These are phyloP conservation scores for Paratinospora sagittata DNA, from an alignment of 164 flowering plant species.

Conservation along the genomic window DNA sequence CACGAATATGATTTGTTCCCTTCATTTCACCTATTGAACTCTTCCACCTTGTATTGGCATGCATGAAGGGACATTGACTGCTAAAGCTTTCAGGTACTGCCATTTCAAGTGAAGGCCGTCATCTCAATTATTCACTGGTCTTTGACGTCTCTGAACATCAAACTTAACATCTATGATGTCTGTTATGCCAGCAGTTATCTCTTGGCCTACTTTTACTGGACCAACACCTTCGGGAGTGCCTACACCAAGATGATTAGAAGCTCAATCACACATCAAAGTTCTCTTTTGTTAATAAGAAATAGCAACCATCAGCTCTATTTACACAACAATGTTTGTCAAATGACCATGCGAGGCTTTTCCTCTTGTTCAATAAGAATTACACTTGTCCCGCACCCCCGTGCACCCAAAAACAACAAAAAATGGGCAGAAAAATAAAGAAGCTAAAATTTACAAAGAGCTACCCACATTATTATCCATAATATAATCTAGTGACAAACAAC, in stretches of 20 bases:
- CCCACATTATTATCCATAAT: not conserved
- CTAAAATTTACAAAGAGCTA: not conserved
- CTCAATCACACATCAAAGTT: not conserved
- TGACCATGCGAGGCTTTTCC: not conserved
- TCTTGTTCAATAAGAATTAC: not conserved
- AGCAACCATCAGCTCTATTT: not conserved
- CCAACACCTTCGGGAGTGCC: conserved; percentile 96
- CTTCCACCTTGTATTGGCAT: not conserved
- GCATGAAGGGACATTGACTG: not conserved
- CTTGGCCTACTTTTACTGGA: conserved; percentile 83
- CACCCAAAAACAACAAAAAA: too few species aligned
- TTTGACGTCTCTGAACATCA: conserved; percentile 54
- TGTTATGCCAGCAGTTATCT: conserved; percentile 89
- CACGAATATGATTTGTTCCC: not conserved
- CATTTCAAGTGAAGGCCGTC: not conserved
- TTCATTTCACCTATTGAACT: not conserved
- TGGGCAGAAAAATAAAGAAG: too few species aligned
- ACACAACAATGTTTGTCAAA: not conserved
- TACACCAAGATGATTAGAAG: conserved; percentile 24
- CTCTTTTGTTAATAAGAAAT: not conserved
- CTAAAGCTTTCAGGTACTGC: not conserved
- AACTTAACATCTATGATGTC: conserved; percentile 67
- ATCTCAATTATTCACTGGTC: conserved; percentile 22
- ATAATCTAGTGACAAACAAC: too few species aligned
- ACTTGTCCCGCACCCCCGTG: too few species aligned